Evolutionary conservation across 2,329 filamentous ascomycete genomes (phyloP).

Genomic region (Colletotrichum zoysiae): DNA sequence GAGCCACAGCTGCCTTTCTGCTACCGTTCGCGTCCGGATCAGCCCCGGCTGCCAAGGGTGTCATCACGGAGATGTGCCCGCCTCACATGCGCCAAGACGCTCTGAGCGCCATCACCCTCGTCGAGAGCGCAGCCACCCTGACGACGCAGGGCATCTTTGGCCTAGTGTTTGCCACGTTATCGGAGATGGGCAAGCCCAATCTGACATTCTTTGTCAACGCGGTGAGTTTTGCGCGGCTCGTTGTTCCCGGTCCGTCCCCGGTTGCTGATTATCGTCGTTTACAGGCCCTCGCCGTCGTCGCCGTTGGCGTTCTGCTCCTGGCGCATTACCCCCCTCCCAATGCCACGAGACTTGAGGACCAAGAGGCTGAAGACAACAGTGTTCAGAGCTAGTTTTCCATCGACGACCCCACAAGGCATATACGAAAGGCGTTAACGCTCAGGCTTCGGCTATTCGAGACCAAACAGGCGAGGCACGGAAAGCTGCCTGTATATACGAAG

Average conservation of each 20-base stretch:
- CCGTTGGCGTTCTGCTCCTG: slow-evolving; percentile 59
- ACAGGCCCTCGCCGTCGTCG: slow-evolving; percentile 67
- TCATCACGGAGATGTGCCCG: slow-evolving; percentile 79
- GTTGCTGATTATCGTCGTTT: slow-evolving; percentile 8
- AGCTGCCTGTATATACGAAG: too few species aligned
- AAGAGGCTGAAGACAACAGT: slow-evolving; percentile 23
- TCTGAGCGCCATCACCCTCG: slow-evolving; percentile 75
- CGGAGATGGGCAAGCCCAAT: slow-evolving; percentile 68
- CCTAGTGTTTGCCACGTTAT: slow-evolving; percentile 73
- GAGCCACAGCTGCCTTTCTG: slow-evolving; percentile 66
- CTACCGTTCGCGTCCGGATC: slow-evolving; percentile 78
- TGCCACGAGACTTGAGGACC: slow-evolving; percentile 56
- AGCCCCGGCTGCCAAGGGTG: slow-evolving; percentile 77
- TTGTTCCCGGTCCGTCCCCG: background rate
- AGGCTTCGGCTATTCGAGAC: background rate
- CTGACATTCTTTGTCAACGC: slow-evolving; percentile 78
- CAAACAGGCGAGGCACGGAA: background rate
- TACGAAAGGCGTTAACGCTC: too few species aligned
- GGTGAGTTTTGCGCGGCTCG: slow-evolving; percentile 52
- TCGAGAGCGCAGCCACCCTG: slow-evolving; percentile 76
- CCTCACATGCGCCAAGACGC: slow-evolving; percentile 73
- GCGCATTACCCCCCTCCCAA: slow-evolving; percentile 60
- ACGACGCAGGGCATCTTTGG: slow-evolving; percentile 76
- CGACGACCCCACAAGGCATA: background rate
- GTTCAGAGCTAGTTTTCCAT: background rate